These are phyloP conservation scores for Ettlia oleoabundans DNA, from an alignment of 139 green algal genomes.

Conservation along the genomic window DNA sequence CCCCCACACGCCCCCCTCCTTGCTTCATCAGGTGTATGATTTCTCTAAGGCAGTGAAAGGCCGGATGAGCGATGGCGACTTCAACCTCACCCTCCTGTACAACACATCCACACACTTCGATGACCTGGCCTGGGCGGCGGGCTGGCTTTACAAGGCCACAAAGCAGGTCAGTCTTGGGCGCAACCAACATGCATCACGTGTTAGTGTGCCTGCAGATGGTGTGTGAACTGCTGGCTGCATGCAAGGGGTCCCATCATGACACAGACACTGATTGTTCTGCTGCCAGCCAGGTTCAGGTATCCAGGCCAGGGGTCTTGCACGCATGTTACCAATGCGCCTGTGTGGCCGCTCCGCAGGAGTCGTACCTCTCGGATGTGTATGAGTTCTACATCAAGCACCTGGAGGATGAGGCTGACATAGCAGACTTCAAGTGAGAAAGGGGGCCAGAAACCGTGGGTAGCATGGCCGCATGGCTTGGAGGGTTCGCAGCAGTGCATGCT, in stretches of 20 bases:
- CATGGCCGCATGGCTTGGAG: neutral
- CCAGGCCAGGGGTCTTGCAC: too few species aligned
- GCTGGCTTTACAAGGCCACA: conserved; percentile 75
- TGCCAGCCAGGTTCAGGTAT: too few species aligned
- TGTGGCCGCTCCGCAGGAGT: too few species aligned
- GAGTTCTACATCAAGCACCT: conserved; percentile 56
- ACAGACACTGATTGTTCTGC: too few species aligned
- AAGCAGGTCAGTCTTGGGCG: neutral
- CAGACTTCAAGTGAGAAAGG: conserved; percentile 47
- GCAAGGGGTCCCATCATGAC: too few species aligned
- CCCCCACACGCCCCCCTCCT: too few species aligned
- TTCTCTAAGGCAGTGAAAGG: conserved; percentile 6
- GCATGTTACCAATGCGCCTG: too few species aligned
- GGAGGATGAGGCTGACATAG: conserved; percentile 32
- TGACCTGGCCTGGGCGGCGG: conserved; percentile 73
- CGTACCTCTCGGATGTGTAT: conserved; percentile 64
- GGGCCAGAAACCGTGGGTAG: too few species aligned
- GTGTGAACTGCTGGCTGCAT: neutral
- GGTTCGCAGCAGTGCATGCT: too few species aligned
- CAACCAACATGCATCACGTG: too few species aligned
- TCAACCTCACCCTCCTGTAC: conserved; percentile 58
- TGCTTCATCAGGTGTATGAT: conserved; percentile 11
- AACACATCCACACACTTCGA: conserved; percentile 66
- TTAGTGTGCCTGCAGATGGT: neutral
- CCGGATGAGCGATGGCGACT: conserved; percentile 41